A percentile compares a stretch with the other conserved stretches of the same genome.
phyloP scores from a whole-genome alignment of 2,329 filamentous ascomycete species.

The Rutstroemia sydowiana region DNA sequence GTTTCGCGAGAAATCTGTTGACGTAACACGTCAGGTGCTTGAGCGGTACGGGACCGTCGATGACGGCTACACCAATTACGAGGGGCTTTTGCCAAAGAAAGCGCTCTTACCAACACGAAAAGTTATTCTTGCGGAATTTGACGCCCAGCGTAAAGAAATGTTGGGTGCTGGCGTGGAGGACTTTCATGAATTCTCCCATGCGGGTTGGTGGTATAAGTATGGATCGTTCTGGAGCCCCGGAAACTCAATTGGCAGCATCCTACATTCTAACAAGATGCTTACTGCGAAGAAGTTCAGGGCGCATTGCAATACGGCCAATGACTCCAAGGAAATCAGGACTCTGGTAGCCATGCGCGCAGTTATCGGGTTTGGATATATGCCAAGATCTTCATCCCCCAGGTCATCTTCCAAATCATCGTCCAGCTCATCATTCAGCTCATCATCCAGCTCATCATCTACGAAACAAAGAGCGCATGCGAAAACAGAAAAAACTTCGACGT shows the following conservation, averaged over 20 bases:
- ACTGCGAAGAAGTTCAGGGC: background rate
- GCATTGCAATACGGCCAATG: background rate
- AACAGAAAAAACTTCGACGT: background rate
- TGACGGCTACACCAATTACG: background rate
- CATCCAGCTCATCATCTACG: background rate
- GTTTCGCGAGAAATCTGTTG: background rate
- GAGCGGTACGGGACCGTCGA: background rate
- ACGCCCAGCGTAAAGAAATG: background rate
- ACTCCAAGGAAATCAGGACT: background rate
- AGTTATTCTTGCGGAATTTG: background rate
- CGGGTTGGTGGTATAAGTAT: background rate
- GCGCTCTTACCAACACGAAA: background rate
- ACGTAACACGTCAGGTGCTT: background rate
- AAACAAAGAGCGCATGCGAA: background rate
- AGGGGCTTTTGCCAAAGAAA: background rate
- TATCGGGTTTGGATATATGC: background rate
- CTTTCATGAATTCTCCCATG: background rate
- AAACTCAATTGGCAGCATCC: background rate
- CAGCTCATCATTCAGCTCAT: background rate
- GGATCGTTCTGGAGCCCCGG: background rate
- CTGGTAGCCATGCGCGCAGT: background rate
- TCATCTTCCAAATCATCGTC: background rate
- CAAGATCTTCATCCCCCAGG: background rate
- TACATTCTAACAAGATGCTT: background rate
- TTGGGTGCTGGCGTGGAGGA: background rate